Conservation (phyloP, 352 stramenopile species). For the Pythium oligandrum region DNA sequence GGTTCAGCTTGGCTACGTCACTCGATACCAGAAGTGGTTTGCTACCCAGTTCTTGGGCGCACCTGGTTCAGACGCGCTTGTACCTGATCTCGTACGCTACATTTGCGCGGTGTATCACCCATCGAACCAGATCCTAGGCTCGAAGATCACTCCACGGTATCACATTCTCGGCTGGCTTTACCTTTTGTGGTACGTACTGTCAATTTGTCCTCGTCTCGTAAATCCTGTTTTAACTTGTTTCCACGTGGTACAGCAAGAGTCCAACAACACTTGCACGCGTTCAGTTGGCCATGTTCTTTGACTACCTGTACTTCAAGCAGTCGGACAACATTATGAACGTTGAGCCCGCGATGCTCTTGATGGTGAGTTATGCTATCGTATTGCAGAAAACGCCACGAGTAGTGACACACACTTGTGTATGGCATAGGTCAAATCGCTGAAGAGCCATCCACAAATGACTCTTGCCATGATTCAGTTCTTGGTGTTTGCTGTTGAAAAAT, state of each 20-base stretch:
- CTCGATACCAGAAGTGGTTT: slow-evolving; percentile 87
- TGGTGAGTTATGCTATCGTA: slow-evolving; percentile 33
- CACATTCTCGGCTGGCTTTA: slow-evolving; percentile 87
- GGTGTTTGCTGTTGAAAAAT: slow-evolving; percentile 83
- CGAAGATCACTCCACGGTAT: slow-evolving; percentile 82
- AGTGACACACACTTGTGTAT: neutral
- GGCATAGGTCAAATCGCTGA: slow-evolving; percentile 76
- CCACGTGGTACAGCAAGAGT: slow-evolving; percentile 45
- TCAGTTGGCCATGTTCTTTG: slow-evolving; percentile 85
- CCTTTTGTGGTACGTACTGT: slow-evolving; percentile 54
- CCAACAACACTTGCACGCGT: slow-evolving; percentile 63
- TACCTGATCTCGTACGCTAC: slow-evolving; percentile 79
- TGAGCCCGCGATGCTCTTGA: slow-evolving; percentile 77
- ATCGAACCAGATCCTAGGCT: slow-evolving; percentile 74
- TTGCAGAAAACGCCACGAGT: neutral
- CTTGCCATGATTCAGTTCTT: slow-evolving; percentile 84
- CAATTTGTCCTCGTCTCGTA: neutral
- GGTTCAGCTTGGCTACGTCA: slow-evolving; percentile 68
- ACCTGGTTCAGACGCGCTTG: slow-evolving; percentile 59
- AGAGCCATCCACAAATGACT: slow-evolving; percentile 79
- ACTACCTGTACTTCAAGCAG: slow-evolving; percentile 82
- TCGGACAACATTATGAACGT: slow-evolving; percentile 82
- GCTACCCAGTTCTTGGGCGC: slow-evolving; percentile 72
- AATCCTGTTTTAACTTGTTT: neutral
- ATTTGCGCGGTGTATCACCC: slow-evolving; percentile 82